Percentiles rank a stretch among this genome's conserved stretches.
Conservation (phyloP, 2,329 filamentous ascomycete genomes). For the Lecanicillium sp. region DNA sequence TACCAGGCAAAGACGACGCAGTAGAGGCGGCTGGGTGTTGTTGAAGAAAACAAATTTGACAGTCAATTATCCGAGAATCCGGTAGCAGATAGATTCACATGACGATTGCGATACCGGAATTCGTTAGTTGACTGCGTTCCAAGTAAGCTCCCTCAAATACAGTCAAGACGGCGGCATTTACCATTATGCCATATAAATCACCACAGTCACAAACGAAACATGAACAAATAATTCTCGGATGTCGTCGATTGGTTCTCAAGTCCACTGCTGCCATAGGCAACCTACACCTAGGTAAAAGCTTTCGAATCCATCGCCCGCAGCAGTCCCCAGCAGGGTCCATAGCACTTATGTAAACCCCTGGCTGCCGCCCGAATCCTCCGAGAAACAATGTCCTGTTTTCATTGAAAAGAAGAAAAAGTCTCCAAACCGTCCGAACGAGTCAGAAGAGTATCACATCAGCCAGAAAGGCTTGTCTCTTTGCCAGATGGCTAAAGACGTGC, state of each 20-base stretch:
- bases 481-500: no score
- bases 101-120: no score
- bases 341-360: slow-evolving; percentile 1
- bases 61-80: no score
- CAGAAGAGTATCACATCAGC: no score
- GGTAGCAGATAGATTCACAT: no score
- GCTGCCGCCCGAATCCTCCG: slow-evolving; percentile 5
- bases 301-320: slow-evolving; percentile 6
- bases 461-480: no score
- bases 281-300: slow-evolving; percentile 1
- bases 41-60: no score
- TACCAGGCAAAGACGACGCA: no score
- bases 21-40: no score
- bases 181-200: neutral
- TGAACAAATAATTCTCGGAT: neutral
- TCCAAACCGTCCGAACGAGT: neutral
- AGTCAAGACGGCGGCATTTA: no score
- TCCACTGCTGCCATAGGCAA: neutral
- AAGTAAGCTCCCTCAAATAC: no score
- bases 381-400: slow-evolving; percentile 5
- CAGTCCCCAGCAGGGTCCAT: slow-evolving; percentile 5
- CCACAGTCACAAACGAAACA: neutral
- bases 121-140: no score
- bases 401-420: neutral
- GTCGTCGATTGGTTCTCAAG: slow-evolving; percentile 6